Evolutionary conservation across 495 filamentous ascomycete species (phyloP), one percentile per base, ranked within the genome.

Genomic region (Aspergillus sclerotioniger): DNA sequence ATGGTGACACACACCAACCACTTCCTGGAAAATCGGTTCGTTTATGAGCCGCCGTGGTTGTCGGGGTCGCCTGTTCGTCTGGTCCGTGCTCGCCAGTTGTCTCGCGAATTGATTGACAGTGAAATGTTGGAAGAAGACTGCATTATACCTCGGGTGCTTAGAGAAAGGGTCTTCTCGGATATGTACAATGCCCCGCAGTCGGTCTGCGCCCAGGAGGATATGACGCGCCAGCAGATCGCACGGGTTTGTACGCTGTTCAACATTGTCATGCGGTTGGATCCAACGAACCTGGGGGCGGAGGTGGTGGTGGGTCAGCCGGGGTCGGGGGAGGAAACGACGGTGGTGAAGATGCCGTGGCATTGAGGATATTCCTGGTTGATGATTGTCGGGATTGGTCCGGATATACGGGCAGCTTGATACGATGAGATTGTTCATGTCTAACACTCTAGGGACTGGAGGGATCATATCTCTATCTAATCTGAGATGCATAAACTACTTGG

Each of bases 1-100:
- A 66, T 78, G 8, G 71, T 89, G 3, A 76, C 72, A 3, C 87
- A 90, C 64, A 80, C 86, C 17, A 90, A 89, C 61, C 86, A 89
- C 56, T 81, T 83, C 43, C 51, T 88, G 25, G 67, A 74, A 25
- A 72, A 79, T n/a, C 70, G 69, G 20, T 63, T 72, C 59, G 73
- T 81, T 13, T 70, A 77, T 12, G 81, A 84, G 57, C 77, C 78
- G 1, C 64, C 73, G 2, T 84, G 82, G 80, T 60, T 84, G 10
- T 66, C 68, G n/a, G 83, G 85, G 52, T 86, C 83, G 4, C 70
- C 71, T 0, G 62, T 73, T 9, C 74, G 85, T 2, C 64, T 86
- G 28, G 65, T 70, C 19, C 72, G 82, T 3, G 71, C 83, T 32
- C 58, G 60, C 8, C 63, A 80, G 16, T 58, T 84, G 53, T 64